These are phyloP conservation scores for Blastobotrys aristatus DNA, from an alignment of 1,139 yeast genomes.

Conservation along the genomic window DNA sequence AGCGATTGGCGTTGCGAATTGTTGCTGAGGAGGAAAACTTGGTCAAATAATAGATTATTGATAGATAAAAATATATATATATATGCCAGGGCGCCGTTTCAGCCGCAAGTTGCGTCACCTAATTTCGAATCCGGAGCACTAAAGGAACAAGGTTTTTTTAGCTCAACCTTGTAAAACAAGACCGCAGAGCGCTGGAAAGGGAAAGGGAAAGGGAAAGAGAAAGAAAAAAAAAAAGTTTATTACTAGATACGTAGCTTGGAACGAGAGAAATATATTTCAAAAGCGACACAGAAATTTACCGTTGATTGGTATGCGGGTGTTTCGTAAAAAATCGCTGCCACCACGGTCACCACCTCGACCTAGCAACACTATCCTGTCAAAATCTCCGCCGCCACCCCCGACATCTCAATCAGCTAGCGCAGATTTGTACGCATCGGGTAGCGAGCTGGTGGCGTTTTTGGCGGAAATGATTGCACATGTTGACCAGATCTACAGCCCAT, in stretches of 20 bases:
- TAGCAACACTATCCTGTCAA: neutral
- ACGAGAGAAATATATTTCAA: no score
- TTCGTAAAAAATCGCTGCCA: neutral
- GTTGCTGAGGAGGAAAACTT: constrained; percentile 22
- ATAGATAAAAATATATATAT: neutral
- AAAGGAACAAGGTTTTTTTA: no score
- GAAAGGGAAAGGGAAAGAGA: no score
- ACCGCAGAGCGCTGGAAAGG: no score
- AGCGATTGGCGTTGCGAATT: constrained; percentile 25
- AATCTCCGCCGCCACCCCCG: neutral
- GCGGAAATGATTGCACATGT: constrained; percentile 2
- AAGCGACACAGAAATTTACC: no score
- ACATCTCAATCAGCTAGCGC: neutral
- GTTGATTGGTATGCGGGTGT: no score
- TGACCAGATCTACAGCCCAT: neutral
- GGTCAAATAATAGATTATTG: neutral
- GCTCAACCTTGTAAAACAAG: no score
- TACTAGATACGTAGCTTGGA: no score
- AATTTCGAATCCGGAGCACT: no score
- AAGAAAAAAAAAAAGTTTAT: no score
- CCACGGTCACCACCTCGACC: neutral
- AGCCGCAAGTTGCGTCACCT: neutral
- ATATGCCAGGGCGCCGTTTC: neutral
- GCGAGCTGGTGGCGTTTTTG: neutral
- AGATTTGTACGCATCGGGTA: neutral